Conservation (phyloP, 257 asterid genomes). For the Solanum pimpinellifolium region DNA sequence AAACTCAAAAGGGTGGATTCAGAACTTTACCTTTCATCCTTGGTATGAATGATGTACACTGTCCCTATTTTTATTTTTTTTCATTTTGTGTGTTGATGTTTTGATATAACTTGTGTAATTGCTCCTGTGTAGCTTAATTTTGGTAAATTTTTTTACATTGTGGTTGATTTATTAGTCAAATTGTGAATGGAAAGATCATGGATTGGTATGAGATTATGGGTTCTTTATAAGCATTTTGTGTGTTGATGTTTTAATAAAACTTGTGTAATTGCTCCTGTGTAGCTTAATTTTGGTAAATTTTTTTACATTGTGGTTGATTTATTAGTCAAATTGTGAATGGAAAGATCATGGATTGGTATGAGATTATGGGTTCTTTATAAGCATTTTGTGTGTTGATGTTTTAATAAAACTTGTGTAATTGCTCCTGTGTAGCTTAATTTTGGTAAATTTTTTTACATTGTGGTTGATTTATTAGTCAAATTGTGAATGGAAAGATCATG, state of each 20-base stretch:
- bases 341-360: neutral
- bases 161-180: neutral
- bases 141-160: neutral
- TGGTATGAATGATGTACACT: slow-evolving; percentile 12
- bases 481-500: neutral
- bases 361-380: neutral
- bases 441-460: neutral
- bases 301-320: neutral
- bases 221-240: neutral
- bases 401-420: neutral
- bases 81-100: neutral
- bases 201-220: neutral
- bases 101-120: neutral
- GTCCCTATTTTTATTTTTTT: neutral
- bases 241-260: neutral
- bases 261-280: neutral
- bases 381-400: neutral
- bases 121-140: neutral
- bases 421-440: neutral
- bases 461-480: neutral
- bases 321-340: neutral
- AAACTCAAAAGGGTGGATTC: slow-evolving; percentile 52
- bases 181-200: neutral
- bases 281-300: neutral
- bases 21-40: slow-evolving; percentile 61